Base-by-base conservation (phyloP, 2,329 filamentous ascomycete genomes). In the Penicillium hordei region DNA sequence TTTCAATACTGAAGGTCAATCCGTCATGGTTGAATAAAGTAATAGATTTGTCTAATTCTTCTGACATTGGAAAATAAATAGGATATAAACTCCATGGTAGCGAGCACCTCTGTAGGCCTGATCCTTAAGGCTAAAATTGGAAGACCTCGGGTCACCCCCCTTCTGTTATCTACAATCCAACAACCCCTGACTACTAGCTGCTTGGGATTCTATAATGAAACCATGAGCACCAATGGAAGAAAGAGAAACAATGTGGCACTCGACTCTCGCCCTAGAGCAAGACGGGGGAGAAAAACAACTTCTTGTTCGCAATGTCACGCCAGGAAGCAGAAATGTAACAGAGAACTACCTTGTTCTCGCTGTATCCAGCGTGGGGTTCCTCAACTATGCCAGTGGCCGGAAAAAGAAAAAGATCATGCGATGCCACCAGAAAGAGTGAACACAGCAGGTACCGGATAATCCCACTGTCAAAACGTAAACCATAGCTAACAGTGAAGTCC, bases 281-380 rank as follows among this genome's bases (percentile, higher is more conserved):
- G 33, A 31, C 58, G 60, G 33, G 60, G 60, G 13, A 59, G 58
- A 34, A 60, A 58, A 52, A 53, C 58, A 39, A 62, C 48, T 9
- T 58, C 60, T 6, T 60, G 60, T 23, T 54, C 55, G 17, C 58
- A 60, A 45, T 62, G 58, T 29, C 58, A 62, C 23, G 23, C 45
- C n/a, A 54, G 60, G 27, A 62, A 60, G 44, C 60, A 62, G 49
- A 62, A 53, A 58, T 60, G 55, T 34, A 49, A 58, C 29, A 39
- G 38, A 40, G 58, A 60, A 23, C 39, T 53, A 23, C 58, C 60
- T 40, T 62, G 60, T 13, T 45, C 40, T 25, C 51, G 58, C 17
- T 58, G 60, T 36, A 51, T 59, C 15, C 55, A 60, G 23, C 58
- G 55, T 15, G 58, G 51, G 12, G 57, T 61, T 8, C 33, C 60